Percentiles rank a stretch among this genome's conserved stretches.
phyloP scores from a whole-genome alignment of 2,329 filamentous ascomycete genomes.

The Cercospora brassicicola region DNA sequence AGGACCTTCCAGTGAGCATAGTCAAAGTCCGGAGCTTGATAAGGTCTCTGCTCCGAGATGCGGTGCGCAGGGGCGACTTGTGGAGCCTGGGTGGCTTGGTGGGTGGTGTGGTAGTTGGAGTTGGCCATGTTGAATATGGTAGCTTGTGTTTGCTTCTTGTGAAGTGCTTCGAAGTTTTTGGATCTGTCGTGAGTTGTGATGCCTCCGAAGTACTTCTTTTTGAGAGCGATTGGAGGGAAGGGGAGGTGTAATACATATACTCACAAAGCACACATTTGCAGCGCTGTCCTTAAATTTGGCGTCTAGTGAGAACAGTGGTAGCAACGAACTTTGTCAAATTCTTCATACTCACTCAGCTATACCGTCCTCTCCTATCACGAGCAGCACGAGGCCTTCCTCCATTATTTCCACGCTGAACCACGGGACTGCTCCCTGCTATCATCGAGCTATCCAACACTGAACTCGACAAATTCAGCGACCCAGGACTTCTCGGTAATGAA shows the following conservation, averaged over 20 bases:
- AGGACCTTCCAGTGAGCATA: background rate
- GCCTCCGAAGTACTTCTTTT: background rate
- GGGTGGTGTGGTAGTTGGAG: background rate
- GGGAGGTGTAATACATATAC: background rate
- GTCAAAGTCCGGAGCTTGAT: background rate
- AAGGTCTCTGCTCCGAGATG: background rate
- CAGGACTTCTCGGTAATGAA: conserved; percentile 35
- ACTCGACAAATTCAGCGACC: conserved; percentile 38
- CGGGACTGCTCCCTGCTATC: conserved; percentile 39
- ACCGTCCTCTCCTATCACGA: conserved; percentile 13
- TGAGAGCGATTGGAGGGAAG: background rate
- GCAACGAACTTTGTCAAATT: background rate
- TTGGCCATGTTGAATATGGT: background rate
- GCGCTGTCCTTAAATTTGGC: background rate
- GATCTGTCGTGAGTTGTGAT: background rate
- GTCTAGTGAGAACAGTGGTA: background rate
- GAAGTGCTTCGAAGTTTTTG: background rate
- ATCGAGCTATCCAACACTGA: conserved; percentile 40
- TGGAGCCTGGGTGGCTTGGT: background rate
- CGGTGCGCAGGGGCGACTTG: background rate
- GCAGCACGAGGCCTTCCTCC: conserved; percentile 12
- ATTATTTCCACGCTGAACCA: conserved; percentile 31
- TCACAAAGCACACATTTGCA: background rate
- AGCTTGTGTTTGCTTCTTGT: background rate
- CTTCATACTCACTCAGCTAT: conserved; percentile 9